Evolutionary conservation across 2,329 filamentous ascomycete species (phyloP).

Genomic region (Aspergillus candidus): DNA sequence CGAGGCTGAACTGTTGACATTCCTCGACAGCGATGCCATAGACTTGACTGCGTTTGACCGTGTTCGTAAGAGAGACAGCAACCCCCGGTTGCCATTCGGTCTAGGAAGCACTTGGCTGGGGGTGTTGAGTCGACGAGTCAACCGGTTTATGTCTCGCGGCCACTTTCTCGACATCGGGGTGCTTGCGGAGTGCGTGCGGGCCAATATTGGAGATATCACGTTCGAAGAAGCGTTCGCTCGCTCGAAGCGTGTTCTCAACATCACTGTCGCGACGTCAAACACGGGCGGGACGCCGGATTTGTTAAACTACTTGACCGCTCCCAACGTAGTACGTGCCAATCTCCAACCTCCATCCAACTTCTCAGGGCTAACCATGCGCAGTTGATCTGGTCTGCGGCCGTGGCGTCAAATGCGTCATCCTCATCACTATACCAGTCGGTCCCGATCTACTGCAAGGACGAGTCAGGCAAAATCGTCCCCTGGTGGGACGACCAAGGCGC

Average conservation of each 20-base stretch:
- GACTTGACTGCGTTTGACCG: conserved; percentile 71
- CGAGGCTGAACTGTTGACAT: conserved; percentile 71
- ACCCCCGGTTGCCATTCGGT: conserved; percentile 15
- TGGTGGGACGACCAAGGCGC: conserved; percentile 60
- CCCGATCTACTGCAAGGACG: conserved; percentile 71
- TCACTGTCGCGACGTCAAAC: conserved; percentile 73
- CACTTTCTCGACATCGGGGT: conserved; percentile 79
- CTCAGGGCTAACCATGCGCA: conserved; percentile 27
- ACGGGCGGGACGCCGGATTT: conserved; percentile 73
- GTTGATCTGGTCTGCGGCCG: conserved; percentile 52
- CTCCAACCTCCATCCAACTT: not conserved
- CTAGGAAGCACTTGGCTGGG: conserved; percentile 39
- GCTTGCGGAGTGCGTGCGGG: conserved; percentile 74
- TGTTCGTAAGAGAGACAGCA: conserved; percentile 22
- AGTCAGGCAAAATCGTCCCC: conserved; percentile 63
- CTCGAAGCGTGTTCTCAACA: conserved; percentile 84
- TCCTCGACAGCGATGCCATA: conserved; percentile 73
- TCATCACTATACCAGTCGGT: conserved; percentile 60
- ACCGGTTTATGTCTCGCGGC: conserved; percentile 66
- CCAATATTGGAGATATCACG: conserved; percentile 81
- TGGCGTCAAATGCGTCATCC: conserved; percentile 43
- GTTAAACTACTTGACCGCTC: conserved; percentile 87
- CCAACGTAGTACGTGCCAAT: conserved; percentile 67
- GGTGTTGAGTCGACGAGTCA: conserved; percentile 61
- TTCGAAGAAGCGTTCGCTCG: conserved; percentile 87